Evolutionary conservation across 306 rosid species (phyloP).

Genomic region (Malus asiatica): DNA sequence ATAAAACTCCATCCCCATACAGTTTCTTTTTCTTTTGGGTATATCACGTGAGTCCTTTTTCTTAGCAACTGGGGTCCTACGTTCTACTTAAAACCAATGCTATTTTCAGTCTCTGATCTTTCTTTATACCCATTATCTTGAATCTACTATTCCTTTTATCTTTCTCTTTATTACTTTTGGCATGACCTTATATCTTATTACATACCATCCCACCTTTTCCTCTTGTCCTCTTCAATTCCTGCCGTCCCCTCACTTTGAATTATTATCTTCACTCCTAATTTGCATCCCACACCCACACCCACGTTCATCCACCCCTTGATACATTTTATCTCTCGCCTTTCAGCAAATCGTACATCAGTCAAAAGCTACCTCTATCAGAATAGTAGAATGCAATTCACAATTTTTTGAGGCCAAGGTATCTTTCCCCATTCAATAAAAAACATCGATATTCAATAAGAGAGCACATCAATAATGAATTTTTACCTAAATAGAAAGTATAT

Average conservation of each 20-base stretch:
- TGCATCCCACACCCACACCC: not conserved
- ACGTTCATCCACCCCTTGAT: not conserved
- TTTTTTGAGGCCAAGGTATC: not conserved
- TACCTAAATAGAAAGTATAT: constrained; percentile 78
- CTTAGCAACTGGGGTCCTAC: not conserved
- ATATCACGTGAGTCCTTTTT: not conserved
- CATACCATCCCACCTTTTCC: not conserved
- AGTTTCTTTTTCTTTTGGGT: not conserved
- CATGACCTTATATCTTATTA: not conserved
- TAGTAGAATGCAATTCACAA: not conserved
- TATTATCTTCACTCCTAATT: not conserved
- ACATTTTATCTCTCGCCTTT: not conserved
- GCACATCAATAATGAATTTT: not conserved
- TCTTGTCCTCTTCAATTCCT: not conserved
- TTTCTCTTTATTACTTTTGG: not conserved
- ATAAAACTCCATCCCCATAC: not conserved
- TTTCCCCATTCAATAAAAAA: not conserved
- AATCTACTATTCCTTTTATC: not conserved
- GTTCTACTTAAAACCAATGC: no score
- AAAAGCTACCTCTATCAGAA: not conserved
- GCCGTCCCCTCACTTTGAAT: not conserved
- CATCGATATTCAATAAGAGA: not conserved
- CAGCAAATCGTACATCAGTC: not conserved
- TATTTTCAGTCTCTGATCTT: not conserved
- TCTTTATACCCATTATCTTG: not conserved